Evolutionary conservation across 2,329 filamentous ascomycete genomes (phyloP), one percentile per base, ranked within the genome.

Genomic region (Cephalotrichum gorgonifer): DNA sequence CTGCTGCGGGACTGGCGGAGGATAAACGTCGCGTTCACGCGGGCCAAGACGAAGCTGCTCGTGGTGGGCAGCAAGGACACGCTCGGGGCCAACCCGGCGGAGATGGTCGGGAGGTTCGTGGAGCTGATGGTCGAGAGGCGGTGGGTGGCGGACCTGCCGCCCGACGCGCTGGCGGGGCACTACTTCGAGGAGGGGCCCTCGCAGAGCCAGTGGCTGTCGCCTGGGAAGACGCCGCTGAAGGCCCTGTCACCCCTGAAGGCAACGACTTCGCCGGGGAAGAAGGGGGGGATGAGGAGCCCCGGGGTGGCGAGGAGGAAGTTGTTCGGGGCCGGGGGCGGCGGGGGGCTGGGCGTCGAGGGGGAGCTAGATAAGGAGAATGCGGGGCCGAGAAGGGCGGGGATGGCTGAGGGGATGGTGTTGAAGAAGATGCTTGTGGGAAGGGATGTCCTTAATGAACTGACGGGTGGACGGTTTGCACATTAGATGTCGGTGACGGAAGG

Each of bases 1-100:
- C 66, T 98, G 43, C 73, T 98, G 26, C 86, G 85, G 52, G 93
- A 98, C 64, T 94, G 89, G 86, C 74, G 93, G 49, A 73, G 93
- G 44, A 89, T 98, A 62, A 98, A 98, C 58, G 93, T 98, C 3
- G 93, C 93, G 0, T 87, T 98, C 54, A 98, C 93, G 4, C 76
- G 93, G 26, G 93, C 93, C 22, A 87, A 90, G 62, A 93, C 86
- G 0, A 98, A 98, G 69, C 70, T 98, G 31, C 73, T 98, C 2
- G 85, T 98, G 12, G 66, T 98, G 1, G 93, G 93, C 9, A 94
- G 87, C 63, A 79, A 79, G 60, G 75, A 73, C 50, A 98, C 93
- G 1, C 70, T 98, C 3, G 72, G 80, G 11, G 76, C 84, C 47
- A 82, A 72, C n/a, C 69, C 70, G 25, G 83, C 87, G 55, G 86